Percentiles rank a stretch among this genome's conserved stretches.
These are phyloP conservation scores for Hygrocybe punicea DNA, from an alignment of 768 basidiomycete genomes.

Conservation along the genomic window DNA sequence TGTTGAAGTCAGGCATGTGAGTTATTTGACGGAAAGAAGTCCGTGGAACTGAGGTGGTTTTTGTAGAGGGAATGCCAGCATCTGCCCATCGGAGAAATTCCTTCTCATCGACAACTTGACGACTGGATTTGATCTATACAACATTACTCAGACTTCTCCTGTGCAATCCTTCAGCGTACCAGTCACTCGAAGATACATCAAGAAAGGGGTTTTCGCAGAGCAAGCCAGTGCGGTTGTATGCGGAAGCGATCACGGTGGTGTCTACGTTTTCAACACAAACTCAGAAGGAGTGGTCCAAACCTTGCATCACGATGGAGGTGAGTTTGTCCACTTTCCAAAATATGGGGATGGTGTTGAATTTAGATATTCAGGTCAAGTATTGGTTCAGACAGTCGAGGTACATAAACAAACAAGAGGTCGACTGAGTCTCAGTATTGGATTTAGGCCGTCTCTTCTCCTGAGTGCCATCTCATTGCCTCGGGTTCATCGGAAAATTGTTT, in stretches of 20 bases:
- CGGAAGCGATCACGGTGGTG: neutral
- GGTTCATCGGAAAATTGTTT: neutral
- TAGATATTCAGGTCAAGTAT: neutral
- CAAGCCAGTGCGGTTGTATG: neutral
- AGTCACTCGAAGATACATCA: neutral
- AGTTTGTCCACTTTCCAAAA: neutral
- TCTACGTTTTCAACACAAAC: neutral
- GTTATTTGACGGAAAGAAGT: neutral
- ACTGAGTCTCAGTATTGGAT: neutral
- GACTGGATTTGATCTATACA: neutral
- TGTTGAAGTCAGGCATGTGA: conserved; percentile 4
- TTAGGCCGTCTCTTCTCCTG: neutral
- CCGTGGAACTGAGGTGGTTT: neutral
- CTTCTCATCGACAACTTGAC: neutral
- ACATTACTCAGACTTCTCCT: neutral
- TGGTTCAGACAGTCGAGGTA: conserved; percentile 3
- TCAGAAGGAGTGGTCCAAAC: neutral
- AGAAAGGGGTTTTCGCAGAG: neutral
- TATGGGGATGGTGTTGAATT: neutral
- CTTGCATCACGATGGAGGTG: neutral
- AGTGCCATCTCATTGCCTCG: neutral
- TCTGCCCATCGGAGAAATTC: neutral
- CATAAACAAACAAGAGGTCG: neutral
- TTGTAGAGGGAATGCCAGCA: neutral
- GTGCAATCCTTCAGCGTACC: neutral